Conservation (phyloP, 345 rosid genomes). For the Populus pruinosa region DNA sequence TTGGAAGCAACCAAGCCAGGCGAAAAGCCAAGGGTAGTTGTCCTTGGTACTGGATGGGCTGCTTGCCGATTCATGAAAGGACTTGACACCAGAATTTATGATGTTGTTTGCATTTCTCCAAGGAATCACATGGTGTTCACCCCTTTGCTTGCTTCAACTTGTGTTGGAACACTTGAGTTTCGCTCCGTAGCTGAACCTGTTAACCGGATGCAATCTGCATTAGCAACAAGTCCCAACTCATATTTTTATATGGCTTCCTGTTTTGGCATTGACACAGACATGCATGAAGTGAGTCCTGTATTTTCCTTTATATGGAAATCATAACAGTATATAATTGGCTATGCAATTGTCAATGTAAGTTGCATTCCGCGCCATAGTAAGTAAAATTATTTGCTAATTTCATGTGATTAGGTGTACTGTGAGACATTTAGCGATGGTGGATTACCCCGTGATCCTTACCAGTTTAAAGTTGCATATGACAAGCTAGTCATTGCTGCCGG, state of each 20-base stretch:
- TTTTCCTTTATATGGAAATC: neutral
- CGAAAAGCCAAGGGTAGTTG: conserved; percentile 69
- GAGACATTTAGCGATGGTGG: conserved; percentile 56
- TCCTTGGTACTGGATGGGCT: conserved; percentile 79
- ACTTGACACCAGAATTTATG: conserved; percentile 48
- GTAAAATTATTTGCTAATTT: neutral
- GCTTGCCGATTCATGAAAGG: conserved; percentile 78
- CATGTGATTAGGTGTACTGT: conserved; percentile 60
- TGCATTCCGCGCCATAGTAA: neutral
- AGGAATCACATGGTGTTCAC: conserved; percentile 88
- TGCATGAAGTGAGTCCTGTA: conserved; percentile 57
- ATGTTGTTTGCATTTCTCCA: conserved; percentile 68
- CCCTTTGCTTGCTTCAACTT: conserved; percentile 74
- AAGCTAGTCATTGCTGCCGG: conserved; percentile 86
- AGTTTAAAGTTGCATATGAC: conserved; percentile 84
- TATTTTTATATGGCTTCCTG: conserved; percentile 86
- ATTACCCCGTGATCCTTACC: conserved; percentile 56
- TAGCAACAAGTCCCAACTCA: conserved; percentile 67
- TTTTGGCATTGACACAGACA: conserved; percentile 54
- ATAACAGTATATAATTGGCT: neutral
- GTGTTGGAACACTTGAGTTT: conserved; percentile 83
- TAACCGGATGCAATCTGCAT: conserved; percentile 69
- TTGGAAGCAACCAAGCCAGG: conserved; percentile 60
- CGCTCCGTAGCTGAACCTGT: conserved; percentile 90
- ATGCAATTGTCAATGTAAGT: neutral